Conservation (phyloP, 2,329 filamentous ascomycete species). For the Hymenoscyphus occultus region DNA sequence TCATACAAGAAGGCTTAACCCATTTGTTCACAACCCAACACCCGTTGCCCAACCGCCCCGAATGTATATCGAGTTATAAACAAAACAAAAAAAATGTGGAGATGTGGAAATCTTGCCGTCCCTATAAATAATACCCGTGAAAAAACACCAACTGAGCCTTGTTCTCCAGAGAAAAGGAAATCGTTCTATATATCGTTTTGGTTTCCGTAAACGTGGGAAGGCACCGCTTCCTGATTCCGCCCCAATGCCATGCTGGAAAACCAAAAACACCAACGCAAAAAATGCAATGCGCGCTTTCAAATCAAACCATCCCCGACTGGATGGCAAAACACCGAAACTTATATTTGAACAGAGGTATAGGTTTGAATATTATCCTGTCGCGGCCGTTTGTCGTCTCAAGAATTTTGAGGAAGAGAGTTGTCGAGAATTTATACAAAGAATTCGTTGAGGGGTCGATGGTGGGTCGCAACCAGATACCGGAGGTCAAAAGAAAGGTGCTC, state of each 20-base stretch:
- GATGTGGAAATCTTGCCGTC: conserved; percentile 32
- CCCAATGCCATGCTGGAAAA: conserved; percentile 34
- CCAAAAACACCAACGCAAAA: conserved; percentile 37
- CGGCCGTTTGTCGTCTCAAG: conserved; percentile 34
- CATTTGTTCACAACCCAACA: conserved; percentile 33
- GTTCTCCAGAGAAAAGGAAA: conserved; percentile 34
- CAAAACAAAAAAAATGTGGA: conserved; percentile 30
- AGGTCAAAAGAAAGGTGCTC: conserved; percentile 29
- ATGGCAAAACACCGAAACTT: conserved; percentile 26
- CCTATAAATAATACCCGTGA: conserved; percentile 27
- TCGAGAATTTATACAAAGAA: conserved; percentile 36
- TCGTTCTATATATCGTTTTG: conserved; percentile 37
- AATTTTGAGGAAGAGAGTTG: conserved; percentile 28
- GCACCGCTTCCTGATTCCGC: conserved; percentile 36
- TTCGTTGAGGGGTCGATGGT: conserved; percentile 32
- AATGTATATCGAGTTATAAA: conserved; percentile 18
- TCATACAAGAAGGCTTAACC: conserved; percentile 32
- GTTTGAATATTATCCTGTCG: conserved; percentile 37
- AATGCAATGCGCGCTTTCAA: conserved; percentile 36
- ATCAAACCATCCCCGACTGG: conserved; percentile 31
- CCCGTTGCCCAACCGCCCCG: conserved; percentile 19
- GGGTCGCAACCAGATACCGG: conserved; percentile 2
- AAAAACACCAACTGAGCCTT: conserved; percentile 32
- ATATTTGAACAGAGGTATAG: conserved; percentile 17
- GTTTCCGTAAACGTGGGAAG: conserved; percentile 33